A percentile compares a stretch with the other conserved stretches of the same genome.
phyloP scores from a whole-genome alignment of 345 rosid species.

The Erucastrum elatum region DNA sequence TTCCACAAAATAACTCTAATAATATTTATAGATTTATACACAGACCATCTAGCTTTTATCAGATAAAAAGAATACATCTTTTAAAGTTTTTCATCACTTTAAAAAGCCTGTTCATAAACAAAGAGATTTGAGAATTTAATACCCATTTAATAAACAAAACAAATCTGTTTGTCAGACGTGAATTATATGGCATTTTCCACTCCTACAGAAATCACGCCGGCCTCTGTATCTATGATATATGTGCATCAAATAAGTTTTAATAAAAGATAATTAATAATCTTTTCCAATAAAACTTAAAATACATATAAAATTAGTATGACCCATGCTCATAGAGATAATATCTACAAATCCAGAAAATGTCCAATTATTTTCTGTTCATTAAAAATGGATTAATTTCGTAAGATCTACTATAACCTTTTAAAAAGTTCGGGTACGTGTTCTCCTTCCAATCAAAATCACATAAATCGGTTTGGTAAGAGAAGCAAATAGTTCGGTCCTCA shows the following conservation, averaged over 20 bases:
- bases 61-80: neutral
- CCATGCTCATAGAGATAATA: neutral
- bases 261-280: neutral
- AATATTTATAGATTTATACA: too few relatives aligned
- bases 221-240: neutral
- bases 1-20: neutral
- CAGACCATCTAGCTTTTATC: neutral
- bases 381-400: neutral
- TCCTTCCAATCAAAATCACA: neutral
- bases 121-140: neutral
- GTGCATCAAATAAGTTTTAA: neutral
- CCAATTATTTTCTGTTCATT: neutral
- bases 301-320: neutral
- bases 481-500: neutral
- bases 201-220: neutral
- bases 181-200: neutral
- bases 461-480: neutral
- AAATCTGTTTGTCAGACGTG: neutral
- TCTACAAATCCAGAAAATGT: neutral
- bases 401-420: neutral
- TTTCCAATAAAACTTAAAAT: neutral
- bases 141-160: neutral
- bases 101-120: neutral
- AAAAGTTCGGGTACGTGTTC: neutral
- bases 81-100: neutral